Conservation (phyloP, 164 flowering plant genomes). For the Sextonia rubra region DNA sequence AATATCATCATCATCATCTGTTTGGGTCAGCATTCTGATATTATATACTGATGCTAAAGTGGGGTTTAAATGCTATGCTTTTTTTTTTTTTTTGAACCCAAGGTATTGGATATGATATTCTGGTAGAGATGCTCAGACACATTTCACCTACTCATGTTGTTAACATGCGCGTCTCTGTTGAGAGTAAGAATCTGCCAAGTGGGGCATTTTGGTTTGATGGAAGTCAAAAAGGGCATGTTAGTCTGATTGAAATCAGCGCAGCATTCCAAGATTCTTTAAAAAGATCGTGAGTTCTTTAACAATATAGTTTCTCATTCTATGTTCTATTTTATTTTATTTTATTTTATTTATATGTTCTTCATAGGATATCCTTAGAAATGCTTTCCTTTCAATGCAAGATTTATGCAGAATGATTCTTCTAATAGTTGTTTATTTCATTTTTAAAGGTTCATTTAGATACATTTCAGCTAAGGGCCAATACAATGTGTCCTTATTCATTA, state of each 20-base stretch:
- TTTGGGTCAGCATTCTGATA: too few species aligned
- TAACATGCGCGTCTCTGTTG: conserved; percentile 61
- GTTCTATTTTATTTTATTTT: too few species aligned
- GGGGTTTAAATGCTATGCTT: not conserved
- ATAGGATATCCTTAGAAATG: too few species aligned
- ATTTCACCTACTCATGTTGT: conserved; percentile 84
- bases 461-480: too few species aligned
- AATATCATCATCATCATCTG: too few species aligned
- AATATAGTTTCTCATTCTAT: not conserved
- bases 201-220: conserved; percentile 74
- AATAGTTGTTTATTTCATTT: too few species aligned
- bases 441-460: too few species aligned
- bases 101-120: conserved; percentile 82
- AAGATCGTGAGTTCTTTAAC: conserved; percentile 61
- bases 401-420: too few species aligned
- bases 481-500: too few species aligned
- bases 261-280: conserved; percentile 57
- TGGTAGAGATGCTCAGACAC: conserved; percentile 69
- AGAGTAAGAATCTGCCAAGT: conserved; percentile 67
- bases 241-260: conserved; percentile 55
- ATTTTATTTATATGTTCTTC: too few species aligned
- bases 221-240: conserved; percentile 20
- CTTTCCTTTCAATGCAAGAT: too few species aligned
- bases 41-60: not conserved
- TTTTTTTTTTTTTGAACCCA: not conserved